Percentiles rank a stretch among this genome's conserved stretches.
Conservation (phyloP, 805 yeast genomes). For the Maudiozyma serrabonitensis region DNA sequence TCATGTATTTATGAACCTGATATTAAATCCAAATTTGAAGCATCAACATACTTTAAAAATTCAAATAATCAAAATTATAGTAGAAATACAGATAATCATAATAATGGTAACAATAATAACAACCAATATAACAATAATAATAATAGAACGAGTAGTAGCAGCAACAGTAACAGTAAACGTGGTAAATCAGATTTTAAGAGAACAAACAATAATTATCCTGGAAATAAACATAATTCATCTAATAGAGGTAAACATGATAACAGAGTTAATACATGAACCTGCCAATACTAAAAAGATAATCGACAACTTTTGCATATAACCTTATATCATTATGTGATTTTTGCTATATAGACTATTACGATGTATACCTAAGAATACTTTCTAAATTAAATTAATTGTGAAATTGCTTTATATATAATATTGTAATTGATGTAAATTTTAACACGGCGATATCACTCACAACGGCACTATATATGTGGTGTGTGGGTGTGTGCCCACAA, state of each 20-base stretch:
- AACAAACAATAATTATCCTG: background rate
- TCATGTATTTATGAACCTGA: slow-evolving; percentile 50
- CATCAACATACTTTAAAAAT: background rate
- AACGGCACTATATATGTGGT: background rate
- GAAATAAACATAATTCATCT: background rate
- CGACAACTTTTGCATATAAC: no score
- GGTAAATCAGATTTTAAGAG: background rate
- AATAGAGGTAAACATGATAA: background rate
- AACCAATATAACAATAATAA: background rate
- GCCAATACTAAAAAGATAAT: no score
- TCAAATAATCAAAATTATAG: background rate
- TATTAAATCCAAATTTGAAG: slow-evolving; percentile 35
- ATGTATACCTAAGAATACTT: no score
- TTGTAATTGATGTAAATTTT: background rate
- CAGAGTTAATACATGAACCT: background rate
- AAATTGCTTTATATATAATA: no score
- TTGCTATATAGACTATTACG: no score
- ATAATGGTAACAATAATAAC: background rate
- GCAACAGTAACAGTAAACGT: background rate
- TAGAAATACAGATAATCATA: background rate
- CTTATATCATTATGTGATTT: no score
- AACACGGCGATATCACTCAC: background rate
- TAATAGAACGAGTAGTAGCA: background rate
- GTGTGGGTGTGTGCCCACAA: background rate
- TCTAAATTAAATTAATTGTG: no score